Evolutionary conservation across 1,139 yeast genomes (phyloP).

Genomic region (Lodderomyces jiufengensis): DNA sequence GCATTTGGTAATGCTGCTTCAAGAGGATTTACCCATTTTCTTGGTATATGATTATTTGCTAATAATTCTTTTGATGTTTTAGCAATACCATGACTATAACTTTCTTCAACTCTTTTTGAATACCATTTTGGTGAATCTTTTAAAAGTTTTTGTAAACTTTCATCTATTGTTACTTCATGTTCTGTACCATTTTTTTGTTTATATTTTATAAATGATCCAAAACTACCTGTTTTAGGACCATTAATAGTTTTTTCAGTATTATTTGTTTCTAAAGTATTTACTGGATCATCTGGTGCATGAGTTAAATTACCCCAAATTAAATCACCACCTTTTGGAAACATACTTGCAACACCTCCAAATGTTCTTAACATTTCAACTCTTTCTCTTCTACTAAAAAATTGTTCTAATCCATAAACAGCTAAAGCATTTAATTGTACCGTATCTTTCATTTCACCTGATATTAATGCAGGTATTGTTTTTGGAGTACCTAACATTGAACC

Average conservation of each 20-base stretch:
- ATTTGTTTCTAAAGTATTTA: constrained; percentile 27
- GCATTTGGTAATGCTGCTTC: constrained; percentile 91
- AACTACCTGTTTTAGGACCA: constrained; percentile 40
- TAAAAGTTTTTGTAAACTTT: constrained; percentile 62
- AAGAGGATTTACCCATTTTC: constrained; percentile 89
- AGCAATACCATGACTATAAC: constrained; percentile 80
- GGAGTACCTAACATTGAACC: constrained; percentile 93
- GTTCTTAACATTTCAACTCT: constrained; percentile 79
- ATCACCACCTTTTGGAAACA: constrained; percentile 95
- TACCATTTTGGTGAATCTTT: constrained; percentile 77
- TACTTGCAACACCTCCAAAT: constrained; percentile 92
- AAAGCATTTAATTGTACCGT: constrained; percentile 90
- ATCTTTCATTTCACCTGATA: constrained; percentile 97
- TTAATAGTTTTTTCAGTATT: constrained; percentile 8
- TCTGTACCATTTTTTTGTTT: constrained; percentile 18
- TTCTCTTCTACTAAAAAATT: constrained; percentile 86
- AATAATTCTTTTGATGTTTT: constrained; percentile 53
- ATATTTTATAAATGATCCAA: constrained; percentile 77
- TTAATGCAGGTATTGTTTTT: constrained; percentile 81
- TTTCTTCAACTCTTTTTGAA: constrained; percentile 54
- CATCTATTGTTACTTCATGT: constrained; percentile 58
- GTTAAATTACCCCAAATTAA: constrained; percentile 76
- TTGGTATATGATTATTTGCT: constrained; percentile 61
- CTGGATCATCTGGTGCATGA: constrained; percentile 60
- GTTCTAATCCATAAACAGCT: constrained; percentile 92